A percentile compares a stretch with the other conserved stretches of the same genome.
Conservation (phyloP, 495 filamentous ascomycete species). For the Aspergillus ostianus region DNA sequence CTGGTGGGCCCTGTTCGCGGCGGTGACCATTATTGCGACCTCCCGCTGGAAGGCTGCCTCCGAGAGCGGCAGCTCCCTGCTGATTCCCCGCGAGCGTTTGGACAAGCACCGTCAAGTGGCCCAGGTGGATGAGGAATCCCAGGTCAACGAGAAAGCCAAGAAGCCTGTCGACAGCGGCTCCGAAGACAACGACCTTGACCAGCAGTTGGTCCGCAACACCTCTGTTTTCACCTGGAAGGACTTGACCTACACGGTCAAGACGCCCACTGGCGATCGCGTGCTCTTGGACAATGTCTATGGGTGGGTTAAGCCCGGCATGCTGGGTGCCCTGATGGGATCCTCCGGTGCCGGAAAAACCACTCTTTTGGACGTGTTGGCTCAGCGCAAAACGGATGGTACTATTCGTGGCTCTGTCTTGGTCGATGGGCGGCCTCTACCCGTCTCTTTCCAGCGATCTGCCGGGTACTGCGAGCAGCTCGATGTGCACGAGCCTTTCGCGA, state of each 20-base stretch:
- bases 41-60: conserved; percentile 35
- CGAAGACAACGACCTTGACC: conserved; percentile 17
- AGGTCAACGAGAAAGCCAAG: conserved; percentile 24
- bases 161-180: conserved; percentile 11
- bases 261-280: conserved; percentile 37
- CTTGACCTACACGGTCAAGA: conserved; percentile 53
- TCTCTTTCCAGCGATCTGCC: conserved; percentile 73
- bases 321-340: conserved; percentile 71
- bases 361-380: conserved; percentile 51
- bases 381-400: conserved; percentile 82
- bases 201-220: conserved; percentile 47
- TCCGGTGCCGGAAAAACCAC: conserved; percentile 68
- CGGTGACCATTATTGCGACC: conserved; percentile 39
- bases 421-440: conserved; percentile 71
- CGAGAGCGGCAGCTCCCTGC: conserved; percentile 32
- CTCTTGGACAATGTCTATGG: conserved; percentile 79
- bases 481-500: conserved; percentile 56
- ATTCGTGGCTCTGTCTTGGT: conserved; percentile 85
- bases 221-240: conserved; percentile 63
- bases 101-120: conserved; percentile 19
- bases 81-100: conserved; percentile 41
- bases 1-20: conserved; percentile 44
- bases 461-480: conserved; percentile 64
- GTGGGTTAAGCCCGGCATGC: conserved; percentile 84
- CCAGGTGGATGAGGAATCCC: conserved; percentile 34